Conservation (phyloP, 208 protist genomes). For the Porcisia hertigi region DNA sequence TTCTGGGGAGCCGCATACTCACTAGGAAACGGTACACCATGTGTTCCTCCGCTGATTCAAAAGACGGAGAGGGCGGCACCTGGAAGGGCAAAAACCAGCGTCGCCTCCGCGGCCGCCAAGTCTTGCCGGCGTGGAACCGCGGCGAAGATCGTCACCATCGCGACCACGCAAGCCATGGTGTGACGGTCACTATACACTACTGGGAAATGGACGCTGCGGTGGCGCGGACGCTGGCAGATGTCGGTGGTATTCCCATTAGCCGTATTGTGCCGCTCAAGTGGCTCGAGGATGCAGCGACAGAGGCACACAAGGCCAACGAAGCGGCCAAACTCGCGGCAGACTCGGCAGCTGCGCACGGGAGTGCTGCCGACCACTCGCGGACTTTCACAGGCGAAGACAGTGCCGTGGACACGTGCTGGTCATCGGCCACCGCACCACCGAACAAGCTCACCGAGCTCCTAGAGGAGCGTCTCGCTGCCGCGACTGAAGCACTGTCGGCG, state of each 20-base stretch:
- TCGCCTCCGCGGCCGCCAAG: neutral
- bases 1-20: conserved; percentile 61
- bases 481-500: neutral
- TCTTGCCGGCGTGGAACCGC: neutral
- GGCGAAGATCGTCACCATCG: neutral
- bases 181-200: conserved; percentile 16
- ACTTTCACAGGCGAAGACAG: neutral
- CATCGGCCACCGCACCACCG: conserved; percentile 12
- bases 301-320: conserved; percentile 6
- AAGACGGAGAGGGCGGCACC: neutral
- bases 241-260: conserved; percentile 25
- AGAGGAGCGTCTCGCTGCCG: conserved; percentile 7
- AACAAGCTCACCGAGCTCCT: conserved; percentile 15
- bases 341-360: neutral
- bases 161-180: neutral
- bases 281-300: conserved; percentile 33
- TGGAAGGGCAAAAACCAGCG: neutral
- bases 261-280: conserved; percentile 40
- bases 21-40: conserved; percentile 16
- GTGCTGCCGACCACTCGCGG: neutral
- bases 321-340: neutral
- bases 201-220: conserved; percentile 26
- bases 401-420: neutral
- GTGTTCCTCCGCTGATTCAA: neutral
- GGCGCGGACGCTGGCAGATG: conserved; percentile 18